These are phyloP conservation scores for Sporisorium sorghi DNA, from an alignment of 1,284 basidiomycete species.

Conservation along the genomic window DNA sequence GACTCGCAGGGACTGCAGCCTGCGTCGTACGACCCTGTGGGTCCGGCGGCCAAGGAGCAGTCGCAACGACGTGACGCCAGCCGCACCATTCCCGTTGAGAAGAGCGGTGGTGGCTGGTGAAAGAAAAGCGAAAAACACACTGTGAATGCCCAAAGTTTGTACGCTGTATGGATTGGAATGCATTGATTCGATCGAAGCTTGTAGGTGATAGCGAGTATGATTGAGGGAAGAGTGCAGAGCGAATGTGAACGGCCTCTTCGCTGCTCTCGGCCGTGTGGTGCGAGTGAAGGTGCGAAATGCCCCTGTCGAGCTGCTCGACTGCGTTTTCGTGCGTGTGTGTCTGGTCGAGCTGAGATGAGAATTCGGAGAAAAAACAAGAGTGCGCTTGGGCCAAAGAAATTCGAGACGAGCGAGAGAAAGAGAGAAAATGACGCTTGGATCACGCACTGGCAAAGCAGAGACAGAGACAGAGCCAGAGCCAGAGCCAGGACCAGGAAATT, in stretches of 20 bases:
- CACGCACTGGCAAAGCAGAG: background rate
- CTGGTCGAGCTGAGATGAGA: background rate
- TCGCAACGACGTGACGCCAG: constrained; percentile 53
- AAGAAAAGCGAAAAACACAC: constrained; percentile 7
- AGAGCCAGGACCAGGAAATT: constrained; percentile 5
- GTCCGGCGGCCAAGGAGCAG: constrained; percentile 56
- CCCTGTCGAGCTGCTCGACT: constrained; percentile 17
- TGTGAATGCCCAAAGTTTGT: background rate
- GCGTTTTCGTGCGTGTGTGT: background rate
- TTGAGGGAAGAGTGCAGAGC: background rate
- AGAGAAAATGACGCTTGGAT: constrained; percentile 15
- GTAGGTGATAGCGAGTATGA: background rate
- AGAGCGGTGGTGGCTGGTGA: constrained; percentile 64
- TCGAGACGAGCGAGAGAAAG: background rate
- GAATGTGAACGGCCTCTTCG: too few relatives aligned
- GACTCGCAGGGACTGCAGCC: constrained; percentile 49
- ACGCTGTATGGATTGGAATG: constrained; percentile 10
- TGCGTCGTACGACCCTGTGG: constrained; percentile 52
- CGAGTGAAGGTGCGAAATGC: constrained; percentile 5
- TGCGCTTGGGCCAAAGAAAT: constrained; percentile 17
- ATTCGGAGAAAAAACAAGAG: background rate
- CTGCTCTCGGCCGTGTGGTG: constrained; percentile 18
- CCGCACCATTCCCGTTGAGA: constrained; percentile 62
- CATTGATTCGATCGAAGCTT: background rate
- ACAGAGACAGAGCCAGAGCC: constrained; percentile 2